Base-by-base conservation (phyloP, 176 grass and related monocot genomes). In the Oryza punctata region DNA sequence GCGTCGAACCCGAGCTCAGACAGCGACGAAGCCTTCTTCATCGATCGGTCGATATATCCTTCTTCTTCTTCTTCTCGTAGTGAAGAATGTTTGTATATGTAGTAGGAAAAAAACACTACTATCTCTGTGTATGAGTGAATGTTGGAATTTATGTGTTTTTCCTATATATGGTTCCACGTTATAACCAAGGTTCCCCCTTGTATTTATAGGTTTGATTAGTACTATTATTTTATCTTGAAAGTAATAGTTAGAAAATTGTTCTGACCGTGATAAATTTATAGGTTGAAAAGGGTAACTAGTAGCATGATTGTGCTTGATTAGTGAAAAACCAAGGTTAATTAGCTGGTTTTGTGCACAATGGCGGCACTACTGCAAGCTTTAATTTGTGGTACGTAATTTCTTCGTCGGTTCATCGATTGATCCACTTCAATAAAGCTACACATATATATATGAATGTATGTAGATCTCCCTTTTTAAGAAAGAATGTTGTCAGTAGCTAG, bases 1-100 rank as follows among this genome's bases (percentile, higher is more conserved):
- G 71, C 68, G 52, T 78, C 67, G 74, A 94, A 85, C 12, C 91
- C 91, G 11, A 94, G 80, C 69, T 88, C 74, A 1, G 82, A 77
- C 19, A 94, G 75, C 14, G 91, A 91, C 11, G 86, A 45, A 2
- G 78, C 57, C 81, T 88, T 91, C 66, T 88, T 82, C 90, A 91
- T 88, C 40, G 16, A n/a, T n/a, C n/a, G n/a, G n/a, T n/a, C n/a
- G n/a, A 21, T 88, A 13, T 5, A 21, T 57, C 50, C 18, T 46
- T 46, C 12, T 14, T 4, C 12, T 46, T 43, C 43, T 45, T 45
- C 43, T 40, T 71, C 18, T 57, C 12, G 28, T 4, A 33, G 32
- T 54, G 52, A 21, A 57, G 18, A 21, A 57, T 38, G 35, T 40
- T 14, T 4, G 4, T 33, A 33, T 15, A 16, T 49, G 0, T 47